phyloP scores from a whole-genome alignment of 2,329 filamentous ascomycete species.

The Cyphellophora attinorum region DNA sequence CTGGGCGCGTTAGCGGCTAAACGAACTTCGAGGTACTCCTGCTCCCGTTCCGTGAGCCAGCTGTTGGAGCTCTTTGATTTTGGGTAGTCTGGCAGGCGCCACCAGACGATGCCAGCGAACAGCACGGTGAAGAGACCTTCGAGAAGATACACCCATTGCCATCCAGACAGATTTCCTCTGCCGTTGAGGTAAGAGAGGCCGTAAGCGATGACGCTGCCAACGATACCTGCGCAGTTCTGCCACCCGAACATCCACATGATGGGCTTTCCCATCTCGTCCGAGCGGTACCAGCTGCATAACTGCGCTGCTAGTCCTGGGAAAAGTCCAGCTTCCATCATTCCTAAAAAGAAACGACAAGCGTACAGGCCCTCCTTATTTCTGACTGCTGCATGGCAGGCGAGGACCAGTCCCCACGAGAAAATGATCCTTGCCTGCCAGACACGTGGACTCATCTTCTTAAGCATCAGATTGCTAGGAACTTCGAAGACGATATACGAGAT shows the following conservation, averaged over 20 bases:
- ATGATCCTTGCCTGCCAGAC: conserved; percentile 30
- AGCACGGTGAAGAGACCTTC: conserved; percentile 35
- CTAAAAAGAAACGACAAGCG: conserved; percentile 31
- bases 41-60: conserved; percentile 38
- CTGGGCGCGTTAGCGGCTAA: conserved; percentile 33
- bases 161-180: conserved; percentile 16
- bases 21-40: conserved; percentile 39
- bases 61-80: conserved; percentile 31
- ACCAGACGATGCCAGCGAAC: conserved; percentile 28
- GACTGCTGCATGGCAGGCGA: conserved; percentile 30
- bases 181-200: conserved; percentile 17
- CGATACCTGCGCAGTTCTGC: conserved; percentile 26
- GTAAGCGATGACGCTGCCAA: conserved; percentile 25
- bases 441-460: conserved; percentile 27
- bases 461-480: conserved; percentile 29
- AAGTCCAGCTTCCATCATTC: conserved; percentile 33
- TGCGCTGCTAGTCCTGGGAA: conserved; percentile 34
- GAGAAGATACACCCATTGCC: conserved; percentile 31
- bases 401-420: conserved; percentile 28
- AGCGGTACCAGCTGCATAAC: conserved; percentile 38
- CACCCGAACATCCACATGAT: conserved; percentile 36
- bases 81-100: conserved; percentile 36
- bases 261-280: conserved; percentile 33
- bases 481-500: conserved; percentile 33
- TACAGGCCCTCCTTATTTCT: conserved; percentile 29